These are phyloP conservation scores for Salvia sclarea DNA, from an alignment of 305 asterid genomes.

Conservation along the genomic window DNA sequence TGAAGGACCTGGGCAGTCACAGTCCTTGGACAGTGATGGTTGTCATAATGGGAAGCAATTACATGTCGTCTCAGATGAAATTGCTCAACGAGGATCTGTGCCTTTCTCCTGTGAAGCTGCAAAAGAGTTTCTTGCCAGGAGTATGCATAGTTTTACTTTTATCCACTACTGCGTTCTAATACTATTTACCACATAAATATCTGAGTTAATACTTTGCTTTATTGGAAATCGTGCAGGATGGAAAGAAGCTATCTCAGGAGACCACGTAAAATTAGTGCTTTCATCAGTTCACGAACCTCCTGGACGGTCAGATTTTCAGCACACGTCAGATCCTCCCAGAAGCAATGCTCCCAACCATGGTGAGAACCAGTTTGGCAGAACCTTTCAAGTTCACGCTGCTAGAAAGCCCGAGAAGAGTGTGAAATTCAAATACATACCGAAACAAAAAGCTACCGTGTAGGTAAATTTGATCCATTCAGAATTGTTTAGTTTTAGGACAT, in stretches of 20 bases:
- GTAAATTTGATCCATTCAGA: conserved; percentile 35
- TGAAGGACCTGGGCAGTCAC: conserved; percentile 44
- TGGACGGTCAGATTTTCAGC: conserved; percentile 32
- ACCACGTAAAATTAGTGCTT: conserved; percentile 64
- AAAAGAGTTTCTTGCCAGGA: conserved; percentile 68
- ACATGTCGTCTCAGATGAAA: conserved; percentile 35
- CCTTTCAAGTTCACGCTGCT: conserved; percentile 39
- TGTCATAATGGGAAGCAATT: conserved; percentile 35
- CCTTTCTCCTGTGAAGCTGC: conserved; percentile 57
- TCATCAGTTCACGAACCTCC: conserved; percentile 46
- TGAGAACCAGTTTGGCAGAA: conserved; percentile 40
- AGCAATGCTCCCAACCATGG: conserved; percentile 29
- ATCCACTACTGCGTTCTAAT: neutral
- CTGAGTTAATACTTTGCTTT: neutral
- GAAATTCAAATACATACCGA: conserved; percentile 60
- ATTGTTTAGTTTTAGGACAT: conserved; percentile 40
- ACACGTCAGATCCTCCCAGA: conserved; percentile 36
- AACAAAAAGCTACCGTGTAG: conserved; percentile 54
- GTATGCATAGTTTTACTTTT: conserved; percentile 46
- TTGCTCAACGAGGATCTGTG: conserved; percentile 36
- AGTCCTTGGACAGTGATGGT: conserved; percentile 31
- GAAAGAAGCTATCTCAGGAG: conserved; percentile 73
- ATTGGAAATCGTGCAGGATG: conserved; percentile 59
- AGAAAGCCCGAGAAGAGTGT: conserved; percentile 49
- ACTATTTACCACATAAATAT: neutral